These are phyloP conservation scores for Pseudogymnoascus verrucosus DNA, from an alignment of 2,329 filamentous ascomycete genomes.

Conservation along the genomic window DNA sequence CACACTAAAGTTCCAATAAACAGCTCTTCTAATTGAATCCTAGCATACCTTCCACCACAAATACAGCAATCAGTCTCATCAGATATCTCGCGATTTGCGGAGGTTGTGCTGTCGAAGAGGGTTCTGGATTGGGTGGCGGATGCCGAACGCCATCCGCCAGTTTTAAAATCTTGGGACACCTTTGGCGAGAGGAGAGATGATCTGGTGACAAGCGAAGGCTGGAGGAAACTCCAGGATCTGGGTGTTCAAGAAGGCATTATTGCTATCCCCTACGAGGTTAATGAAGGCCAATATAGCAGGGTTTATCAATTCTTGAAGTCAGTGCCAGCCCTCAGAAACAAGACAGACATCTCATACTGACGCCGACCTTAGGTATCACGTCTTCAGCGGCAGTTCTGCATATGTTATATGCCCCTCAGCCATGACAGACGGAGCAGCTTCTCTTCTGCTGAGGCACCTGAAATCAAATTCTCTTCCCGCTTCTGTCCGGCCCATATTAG, in stretches of 20 bases:
- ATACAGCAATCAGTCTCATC: slow-evolving; percentile 17
- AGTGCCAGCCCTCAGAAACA: slow-evolving; percentile 7
- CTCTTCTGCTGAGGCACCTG: slow-evolving; percentile 41
- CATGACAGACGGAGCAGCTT: slow-evolving; percentile 58
- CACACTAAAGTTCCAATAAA: slow-evolving; percentile 10
- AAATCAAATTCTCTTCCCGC: slow-evolving; percentile 20
- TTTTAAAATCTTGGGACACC: slow-evolving; percentile 42
- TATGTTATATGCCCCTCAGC: slow-evolving; percentile 48
- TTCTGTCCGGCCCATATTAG: slow-evolving; percentile 36
- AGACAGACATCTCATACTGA: slow-evolving; percentile 13
- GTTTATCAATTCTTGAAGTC: slow-evolving; percentile 51
- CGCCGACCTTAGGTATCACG: slow-evolving; percentile 8
- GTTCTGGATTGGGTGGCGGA: slow-evolving; percentile 53
- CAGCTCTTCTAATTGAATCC: slow-evolving; percentile 11
- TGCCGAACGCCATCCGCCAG: slow-evolving; percentile 50
- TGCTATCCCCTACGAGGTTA: slow-evolving; percentile 18
- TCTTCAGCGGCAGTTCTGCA: neutral
- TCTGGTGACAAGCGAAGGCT: slow-evolving; percentile 58
- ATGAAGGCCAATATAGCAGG: slow-evolving; percentile 43
- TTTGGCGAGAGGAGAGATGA: slow-evolving; percentile 53
- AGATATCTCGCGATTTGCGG: slow-evolving; percentile 32
- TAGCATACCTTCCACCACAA: slow-evolving; percentile 24
- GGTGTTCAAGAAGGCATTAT: slow-evolving; percentile 45
- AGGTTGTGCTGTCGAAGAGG: slow-evolving; percentile 44
- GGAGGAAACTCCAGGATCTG: slow-evolving; percentile 53